Conservation (phyloP, 75 land plant species). For the Ceratopteris richardii region DNA sequence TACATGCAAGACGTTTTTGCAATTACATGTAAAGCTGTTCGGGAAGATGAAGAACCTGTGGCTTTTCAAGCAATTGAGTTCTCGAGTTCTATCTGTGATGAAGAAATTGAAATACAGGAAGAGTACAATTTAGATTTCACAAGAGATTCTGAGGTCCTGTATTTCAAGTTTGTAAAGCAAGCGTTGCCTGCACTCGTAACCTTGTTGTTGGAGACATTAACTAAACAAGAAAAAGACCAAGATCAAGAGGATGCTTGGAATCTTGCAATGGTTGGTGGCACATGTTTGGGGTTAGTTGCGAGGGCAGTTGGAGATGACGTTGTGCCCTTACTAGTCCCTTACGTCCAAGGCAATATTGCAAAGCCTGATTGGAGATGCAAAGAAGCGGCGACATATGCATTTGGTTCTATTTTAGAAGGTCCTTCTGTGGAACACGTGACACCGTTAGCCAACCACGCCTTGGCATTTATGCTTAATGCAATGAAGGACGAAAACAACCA, state of each 20-base stretch:
- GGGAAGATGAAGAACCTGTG: too few species aligned
- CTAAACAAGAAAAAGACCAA: constrained; percentile 72
- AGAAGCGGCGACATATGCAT: too few species aligned
- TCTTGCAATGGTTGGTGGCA: too few species aligned
- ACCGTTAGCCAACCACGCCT: too few species aligned
- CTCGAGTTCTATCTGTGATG: constrained; percentile 79
- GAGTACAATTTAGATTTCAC: too few species aligned
- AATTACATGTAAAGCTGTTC: too few species aligned
- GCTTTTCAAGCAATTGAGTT: too few species aligned
- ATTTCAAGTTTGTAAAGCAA: constrained; percentile 47
- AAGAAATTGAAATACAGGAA: constrained; percentile 59
- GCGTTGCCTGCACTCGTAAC: too few species aligned
- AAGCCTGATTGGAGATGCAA: too few species aligned
- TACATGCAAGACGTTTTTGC: too few species aligned
- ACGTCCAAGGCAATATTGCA: constrained; percentile 51
- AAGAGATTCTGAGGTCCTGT: constrained; percentile 24
- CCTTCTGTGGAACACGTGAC: constrained; percentile 45
- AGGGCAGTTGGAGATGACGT: constrained; percentile 64
- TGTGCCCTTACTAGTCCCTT: constrained; percentile 71
- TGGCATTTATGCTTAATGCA: too few species aligned
- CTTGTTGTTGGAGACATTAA: constrained; percentile 52
- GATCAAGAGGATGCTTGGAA: constrained; percentile 54
- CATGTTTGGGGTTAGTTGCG: constrained; percentile 73
- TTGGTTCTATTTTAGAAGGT: constrained; percentile 65
- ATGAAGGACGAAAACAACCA: too few species aligned